A percentile compares a stretch with the other conserved stretches of the same genome.
phyloP scores from a whole-genome alignment of 129 eudicot genomes.

The Helianthus annuus region DNA sequence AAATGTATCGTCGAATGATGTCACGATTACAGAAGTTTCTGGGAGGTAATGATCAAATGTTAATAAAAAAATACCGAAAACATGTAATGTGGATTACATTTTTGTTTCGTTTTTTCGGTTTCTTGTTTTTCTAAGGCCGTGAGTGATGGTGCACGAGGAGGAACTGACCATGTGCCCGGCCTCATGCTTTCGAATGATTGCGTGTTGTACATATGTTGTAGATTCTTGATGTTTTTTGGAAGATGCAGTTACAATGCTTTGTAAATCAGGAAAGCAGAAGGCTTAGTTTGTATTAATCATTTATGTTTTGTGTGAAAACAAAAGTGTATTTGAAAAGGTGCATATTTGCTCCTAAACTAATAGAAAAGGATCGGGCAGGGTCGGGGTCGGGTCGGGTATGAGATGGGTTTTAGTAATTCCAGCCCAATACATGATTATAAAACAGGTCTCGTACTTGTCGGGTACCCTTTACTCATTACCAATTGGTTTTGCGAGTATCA shows the following conservation, averaged over 20 bases:
- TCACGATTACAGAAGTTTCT: slow-evolving; percentile 34
- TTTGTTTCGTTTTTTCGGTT: slow-evolving; percentile 25
- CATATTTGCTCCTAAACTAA: background rate
- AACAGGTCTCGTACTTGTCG: no score
- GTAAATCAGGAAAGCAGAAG: slow-evolving; percentile 19
- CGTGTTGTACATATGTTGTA: slow-evolving; percentile 25
- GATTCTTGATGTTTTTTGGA: slow-evolving; percentile 7
- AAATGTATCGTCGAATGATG: slow-evolving; percentile 28
- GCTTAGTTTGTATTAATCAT: background rate
- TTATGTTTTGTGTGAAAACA: background rate
- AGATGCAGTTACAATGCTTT: background rate
- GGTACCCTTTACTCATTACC: no score
- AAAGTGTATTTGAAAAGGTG: background rate
- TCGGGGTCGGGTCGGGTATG: no score
- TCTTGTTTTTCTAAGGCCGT: slow-evolving; percentile 30
- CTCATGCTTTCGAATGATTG: slow-evolving; percentile 9
- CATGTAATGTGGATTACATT: slow-evolving; percentile 14
- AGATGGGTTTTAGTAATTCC: no score
- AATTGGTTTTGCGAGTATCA: no score
- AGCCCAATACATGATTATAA: no score
- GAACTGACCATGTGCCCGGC: background rate
- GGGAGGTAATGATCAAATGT: slow-evolving; percentile 32
- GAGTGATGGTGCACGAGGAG: slow-evolving; percentile 11
- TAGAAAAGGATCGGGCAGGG: no score
- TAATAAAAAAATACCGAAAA: background rate